phyloP scores from a whole-genome alignment of 805 yeast genomes.

The Phaffomyces thermotolerans region DNA sequence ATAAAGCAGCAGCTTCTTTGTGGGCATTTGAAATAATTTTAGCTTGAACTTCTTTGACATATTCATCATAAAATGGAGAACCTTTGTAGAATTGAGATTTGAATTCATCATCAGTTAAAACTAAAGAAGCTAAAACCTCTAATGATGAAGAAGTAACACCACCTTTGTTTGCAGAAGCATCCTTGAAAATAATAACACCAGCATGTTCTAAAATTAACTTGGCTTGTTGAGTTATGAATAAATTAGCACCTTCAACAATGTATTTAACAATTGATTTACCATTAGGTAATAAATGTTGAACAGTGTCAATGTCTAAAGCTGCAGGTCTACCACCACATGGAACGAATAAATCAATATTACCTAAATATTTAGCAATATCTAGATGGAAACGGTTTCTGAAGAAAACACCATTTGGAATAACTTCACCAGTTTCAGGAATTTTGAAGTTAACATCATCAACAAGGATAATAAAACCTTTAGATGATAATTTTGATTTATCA shows the following conservation, averaged over 20 bases:
- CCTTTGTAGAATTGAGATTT: slow-evolving; percentile 61
- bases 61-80: slow-evolving; percentile 74
- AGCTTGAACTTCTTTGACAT: slow-evolving; percentile 77
- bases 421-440: slow-evolving; percentile 64
- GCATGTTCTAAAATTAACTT: slow-evolving; percentile 80
- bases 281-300: slow-evolving; percentile 61
- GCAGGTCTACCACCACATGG: slow-evolving; percentile 99
- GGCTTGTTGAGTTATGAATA: slow-evolving; percentile 92
- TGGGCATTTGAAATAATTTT: slow-evolving; percentile 73
- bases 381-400: slow-evolving; percentile 91
- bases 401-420: slow-evolving; percentile 74
- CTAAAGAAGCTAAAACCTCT: slow-evolving; percentile 90
- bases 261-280: slow-evolving; percentile 76
- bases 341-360: slow-evolving; percentile 74
- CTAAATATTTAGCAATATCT: slow-evolving; percentile 54
- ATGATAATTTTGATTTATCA: slow-evolving; percentile 58
- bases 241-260: slow-evolving; percentile 95
- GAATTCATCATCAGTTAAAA: slow-evolving; percentile 82
- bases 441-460: slow-evolving; percentile 77
- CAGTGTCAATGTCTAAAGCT: slow-evolving; percentile 84
- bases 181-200: slow-evolving; percentile 84
- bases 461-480: slow-evolving; percentile 72
- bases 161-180: slow-evolving; percentile 96
- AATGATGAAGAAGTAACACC: slow-evolving; percentile 96
- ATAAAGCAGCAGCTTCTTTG: slow-evolving; percentile 77